phyloP scores from a whole-genome alignment of 2,329 filamentous ascomycete species.

The Xylariales sp. region DNA sequence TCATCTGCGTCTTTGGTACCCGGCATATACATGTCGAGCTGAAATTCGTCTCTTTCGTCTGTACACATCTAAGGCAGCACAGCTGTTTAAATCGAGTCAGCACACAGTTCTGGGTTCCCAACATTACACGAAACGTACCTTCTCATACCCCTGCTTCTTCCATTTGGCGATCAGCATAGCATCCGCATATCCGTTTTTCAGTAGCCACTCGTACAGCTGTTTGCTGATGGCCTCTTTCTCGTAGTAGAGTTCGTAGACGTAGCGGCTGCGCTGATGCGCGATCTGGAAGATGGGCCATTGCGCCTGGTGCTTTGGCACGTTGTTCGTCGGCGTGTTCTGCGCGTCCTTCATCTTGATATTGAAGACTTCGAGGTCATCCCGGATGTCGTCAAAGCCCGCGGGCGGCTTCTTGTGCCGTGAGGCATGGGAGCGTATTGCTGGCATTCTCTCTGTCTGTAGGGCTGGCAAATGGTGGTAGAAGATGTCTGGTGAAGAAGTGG shows the following conservation, averaged over 20 bases:
- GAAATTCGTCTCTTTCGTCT: slow-evolving; percentile 99
- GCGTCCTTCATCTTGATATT: slow-evolving; percentile 92
- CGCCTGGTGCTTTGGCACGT: slow-evolving; percentile 78
- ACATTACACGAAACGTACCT: slow-evolving; percentile 49
- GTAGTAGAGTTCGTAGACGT: slow-evolving; percentile 97
- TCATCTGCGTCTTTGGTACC: slow-evolving; percentile 82
- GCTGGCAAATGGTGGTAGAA: no score
- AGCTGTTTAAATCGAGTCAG: slow-evolving; percentile 49
- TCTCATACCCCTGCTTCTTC: slow-evolving; percentile 99
- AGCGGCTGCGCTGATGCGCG: slow-evolving; percentile 82
- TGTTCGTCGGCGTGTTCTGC: slow-evolving; percentile 80
- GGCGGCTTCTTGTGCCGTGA: slow-evolving; percentile 78
- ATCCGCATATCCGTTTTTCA: slow-evolving; percentile 97
- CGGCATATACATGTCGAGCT: slow-evolving; percentile 96
- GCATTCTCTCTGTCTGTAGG: slow-evolving; percentile 50
- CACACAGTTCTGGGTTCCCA: slow-evolving; percentile 1
- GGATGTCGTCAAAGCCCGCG: slow-evolving; percentile 82
- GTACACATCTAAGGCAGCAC: slow-evolving; percentile 91
- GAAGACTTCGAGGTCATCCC: slow-evolving; percentile 81
- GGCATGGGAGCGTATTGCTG: slow-evolving; percentile 64
- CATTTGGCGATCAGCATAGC: slow-evolving; percentile 96
- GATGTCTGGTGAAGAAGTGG: no score
- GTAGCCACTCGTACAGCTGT: slow-evolving; percentile 87
- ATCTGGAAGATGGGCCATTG: slow-evolving; percentile 98
- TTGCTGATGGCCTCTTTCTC: slow-evolving; percentile 94